Base-by-base conservation (phyloP, 805 yeast genomes). In the Pichia sporocuriosa region DNA sequence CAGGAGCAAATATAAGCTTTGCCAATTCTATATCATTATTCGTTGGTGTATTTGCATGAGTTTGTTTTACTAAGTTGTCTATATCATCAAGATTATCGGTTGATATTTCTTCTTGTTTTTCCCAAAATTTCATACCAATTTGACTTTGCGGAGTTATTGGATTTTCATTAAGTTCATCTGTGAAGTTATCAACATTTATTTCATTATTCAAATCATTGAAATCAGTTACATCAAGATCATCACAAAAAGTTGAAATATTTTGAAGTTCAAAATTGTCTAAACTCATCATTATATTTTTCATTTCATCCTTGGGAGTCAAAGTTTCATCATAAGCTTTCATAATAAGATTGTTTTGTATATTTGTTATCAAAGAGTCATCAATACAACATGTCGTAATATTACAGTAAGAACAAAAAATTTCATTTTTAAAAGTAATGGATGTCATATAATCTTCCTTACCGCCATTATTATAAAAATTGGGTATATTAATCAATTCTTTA, bases 111-210 rank as follows among this genome's bases (percentile, higher is more conserved):
- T 28, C 35, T 13, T 37, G 40, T 32, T 28, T 22, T n/a, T 49
- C 36, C 55, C 54, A 50, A 40, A 46, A 50, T 11, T 38, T 39
- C 7, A 25, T 26, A 17, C 59, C 59, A 23, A 46, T 46, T 47
- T 55, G 60, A 13, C 40, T 45, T 12, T 48, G 40, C 9, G 62
- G 62, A 4, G 62, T 59, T 3, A 40, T 29, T 3, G 59, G 54
- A 16, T 35, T 35, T 15, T 30, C 29, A 11, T 38, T 25, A 34
- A 12, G 6, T 4, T 27, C 27, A 13, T 12, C 19, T 9, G 21
- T 22, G n/a, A 26, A 26, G n/a, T 15, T 5, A 6, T 11, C 29
- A 9, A 26, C 10, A 26, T 26, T 8, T 17, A 23, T 16, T 19
- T 40, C 35, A 12, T 21, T 36, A 24, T 26, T 26, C n/a, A 15